Base-by-base conservation (phyloP, 352 stramenopile genomes). In the Phytophthora sansomeana region DNA sequence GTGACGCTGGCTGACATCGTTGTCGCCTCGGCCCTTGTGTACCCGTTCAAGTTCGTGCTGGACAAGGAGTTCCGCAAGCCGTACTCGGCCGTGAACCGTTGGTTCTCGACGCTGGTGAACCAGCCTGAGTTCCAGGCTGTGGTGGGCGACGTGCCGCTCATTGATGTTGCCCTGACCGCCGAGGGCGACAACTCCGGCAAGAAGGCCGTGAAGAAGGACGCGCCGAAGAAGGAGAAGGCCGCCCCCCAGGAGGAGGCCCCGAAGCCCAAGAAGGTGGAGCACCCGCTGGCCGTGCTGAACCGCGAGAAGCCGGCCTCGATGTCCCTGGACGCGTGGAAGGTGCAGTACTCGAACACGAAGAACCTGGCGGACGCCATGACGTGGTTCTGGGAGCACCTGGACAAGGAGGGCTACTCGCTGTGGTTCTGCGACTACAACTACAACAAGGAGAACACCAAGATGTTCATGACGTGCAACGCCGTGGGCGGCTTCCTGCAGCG, bases 1-100 rank as follows among this genome's bases (percentile, higher is more conserved):
- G 85, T 99, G 35, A 98, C 95, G 16, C 75, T 99, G 9, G 96
- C 95, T 17, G 96, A 99, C 73, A 98, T 99, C 64, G 58, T 98
- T 10, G 77, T 86, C 14, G 83, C 79, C 49, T 93, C 78, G 32
- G 80, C 91, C 26, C 81, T 99, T 11, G 67, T 98, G 29, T 98
- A 98, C 78, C 91, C 92, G n/a, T 96, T 98, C 69, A 98, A 98
- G 80, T 78, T 98, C 38, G 81, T 98, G 30, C 81, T 96, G 46
- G 92, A 97, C 71, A 82, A 90, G 71, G 79, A 88, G 38, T 98
- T 92, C 74, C 84, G 96, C 62, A 93, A 92, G 65, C 75, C 80
- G 38, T 98, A 91, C 78, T 80, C 82, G 19, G 90, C 86, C 56
- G 89, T 98, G 49, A 81, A 86, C 35, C 82, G 90, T 49, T 99